Conservation (phyloP, 257 asterid species). For the Rhazya stricta region DNA sequence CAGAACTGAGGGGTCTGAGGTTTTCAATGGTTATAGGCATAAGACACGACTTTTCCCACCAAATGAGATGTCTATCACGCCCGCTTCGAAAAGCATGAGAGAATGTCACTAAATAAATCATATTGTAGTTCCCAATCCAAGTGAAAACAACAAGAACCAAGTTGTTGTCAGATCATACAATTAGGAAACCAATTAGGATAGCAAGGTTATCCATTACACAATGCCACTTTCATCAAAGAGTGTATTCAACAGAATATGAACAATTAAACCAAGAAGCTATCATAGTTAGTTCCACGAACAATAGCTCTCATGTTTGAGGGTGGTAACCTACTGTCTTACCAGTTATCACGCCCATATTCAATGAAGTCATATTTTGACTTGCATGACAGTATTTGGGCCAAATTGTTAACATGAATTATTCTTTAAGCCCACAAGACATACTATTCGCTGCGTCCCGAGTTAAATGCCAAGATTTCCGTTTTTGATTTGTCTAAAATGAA, state of each 20-base stretch:
- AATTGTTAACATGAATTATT: neutral
- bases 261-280: neutral
- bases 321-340: neutral
- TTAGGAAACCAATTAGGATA: neutral
- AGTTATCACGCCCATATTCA: neutral
- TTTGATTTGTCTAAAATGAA: neutral
- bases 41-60: too few species aligned
- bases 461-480: neutral
- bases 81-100: too few species aligned
- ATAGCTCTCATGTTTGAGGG: neutral
- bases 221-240: neutral
- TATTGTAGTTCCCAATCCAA: neutral
- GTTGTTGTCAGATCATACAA: neutral
- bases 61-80: too few species aligned
- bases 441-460: neutral
- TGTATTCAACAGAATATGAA: neutral
- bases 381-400: neutral
- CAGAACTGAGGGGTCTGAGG: too few species aligned
- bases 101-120: neutral
- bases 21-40: too few species aligned
- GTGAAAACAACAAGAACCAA: neutral
- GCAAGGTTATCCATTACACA: neutral
- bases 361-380: neutral
- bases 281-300: neutral
- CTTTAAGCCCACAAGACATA: neutral